Percentiles rank a stretch among this genome's conserved stretches.
Evolutionary conservation across 805 yeast genomes (phyloP).

Genomic region (Brettanomyces naardenensis): DNA sequence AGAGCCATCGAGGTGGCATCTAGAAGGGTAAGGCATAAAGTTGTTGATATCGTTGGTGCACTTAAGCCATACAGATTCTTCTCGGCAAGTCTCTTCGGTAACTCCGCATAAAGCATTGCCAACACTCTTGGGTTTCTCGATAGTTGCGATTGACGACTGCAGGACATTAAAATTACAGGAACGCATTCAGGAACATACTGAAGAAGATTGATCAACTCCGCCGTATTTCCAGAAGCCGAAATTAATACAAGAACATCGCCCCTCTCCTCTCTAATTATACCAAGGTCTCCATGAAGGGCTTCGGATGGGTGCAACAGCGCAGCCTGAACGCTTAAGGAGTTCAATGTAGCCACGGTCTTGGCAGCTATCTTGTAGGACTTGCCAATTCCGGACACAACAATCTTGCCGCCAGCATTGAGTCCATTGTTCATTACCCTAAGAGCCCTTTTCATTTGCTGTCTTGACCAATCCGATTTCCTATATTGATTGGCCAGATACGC

Average conservation of each 20-base stretch:
- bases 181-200: conserved; percentile 48
- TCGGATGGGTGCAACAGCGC: conserved; percentile 73
- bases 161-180: conserved; percentile 57
- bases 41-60: conserved; percentile 84
- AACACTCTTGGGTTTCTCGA: conserved; percentile 41
- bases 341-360: conserved; percentile 75
- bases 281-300: conserved; percentile 87
- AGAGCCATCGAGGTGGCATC: conserved; percentile 75
- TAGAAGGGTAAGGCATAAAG: conserved; percentile 65
- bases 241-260: conserved; percentile 57
- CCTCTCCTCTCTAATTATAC: conserved; percentile 48
- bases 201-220: conserved; percentile 54
- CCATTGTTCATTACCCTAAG: conserved; percentile 35
- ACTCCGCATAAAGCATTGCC: conserved; percentile 51
- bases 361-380: conserved; percentile 74
- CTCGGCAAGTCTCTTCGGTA: conserved; percentile 54
- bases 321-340: conserved; percentile 67
- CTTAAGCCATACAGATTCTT: conserved; percentile 64
- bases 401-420: conserved; percentile 49
- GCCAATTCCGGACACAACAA: conserved; percentile 78
- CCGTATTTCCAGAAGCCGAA: conserved; percentile 77
- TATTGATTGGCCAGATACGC: conserved; percentile 38
- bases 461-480: conserved; percentile 36
- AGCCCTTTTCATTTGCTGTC: conserved; percentile 34
- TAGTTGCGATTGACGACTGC: conserved; percentile 48